Base-by-base conservation (phyloP, 1,139 yeast genomes). In the Yamadazyma mexicana region DNA sequence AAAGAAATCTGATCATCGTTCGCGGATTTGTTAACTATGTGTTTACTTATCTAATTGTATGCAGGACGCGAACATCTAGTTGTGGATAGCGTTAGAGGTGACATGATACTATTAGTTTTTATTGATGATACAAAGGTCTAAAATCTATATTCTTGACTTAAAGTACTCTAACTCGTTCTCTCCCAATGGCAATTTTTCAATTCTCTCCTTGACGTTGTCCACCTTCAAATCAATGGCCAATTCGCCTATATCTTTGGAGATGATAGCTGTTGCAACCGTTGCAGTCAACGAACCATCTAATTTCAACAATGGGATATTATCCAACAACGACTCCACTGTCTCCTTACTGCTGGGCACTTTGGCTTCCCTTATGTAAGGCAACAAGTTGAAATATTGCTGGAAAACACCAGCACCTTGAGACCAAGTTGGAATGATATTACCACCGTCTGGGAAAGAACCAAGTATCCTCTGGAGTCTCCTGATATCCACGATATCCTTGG, bases 351-450 rank as follows among this genome's bases (percentile, higher is more conserved):
- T 4, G 9, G 40, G 31, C 10, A 34, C 28, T 6, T 34, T 30
- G 2, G 39, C 42, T 4, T 35, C 30, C 29, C 40, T 33, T 4
- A 49, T 41, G 18, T 39, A 36, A 7, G 51, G 49, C 9, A 70
- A 48, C 4, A 69, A 45, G 14, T 53, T 50, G 26, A 74, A 52
- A 50, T 74, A 84, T 31, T 68, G 67, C 30, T 67, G 65, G 53
- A 77, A 84, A 4, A 83, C 64, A 0, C 78, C 83, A 12, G 83
- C 78, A 2, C 86, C 85, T 33, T 61, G 57, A n/a, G 61, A 59
- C 92, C 94, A 87, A 17, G 66, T 68, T 1, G 77, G 58, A 12
- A 79, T 66, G 3, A 64, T 58, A 12, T 51, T 48, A 3, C 73
- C 70, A 12, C 65, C 51, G 37, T 65, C 62, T 4, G 83, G 81